A percentile compares a stretch with the other conserved stretches of the same genome.
These are phyloP conservation scores for Clavispora carvajalis DNA, from an alignment of 805 yeast species.

Conservation along the genomic window DNA sequence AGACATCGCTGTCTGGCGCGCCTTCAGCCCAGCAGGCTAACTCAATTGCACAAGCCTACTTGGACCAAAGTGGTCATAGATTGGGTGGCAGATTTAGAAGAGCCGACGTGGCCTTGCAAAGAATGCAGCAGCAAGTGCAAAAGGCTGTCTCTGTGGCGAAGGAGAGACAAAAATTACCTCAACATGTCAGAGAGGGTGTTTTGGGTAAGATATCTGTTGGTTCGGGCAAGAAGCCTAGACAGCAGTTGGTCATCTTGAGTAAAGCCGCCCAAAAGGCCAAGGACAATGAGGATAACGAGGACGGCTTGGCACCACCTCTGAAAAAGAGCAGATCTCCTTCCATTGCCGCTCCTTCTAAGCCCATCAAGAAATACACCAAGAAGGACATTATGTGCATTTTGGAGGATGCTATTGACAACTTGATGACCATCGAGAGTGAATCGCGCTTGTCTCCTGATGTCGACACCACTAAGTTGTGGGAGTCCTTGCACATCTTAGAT, in stretches of 20 bases:
- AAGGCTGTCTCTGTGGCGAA: conserved; percentile 94
- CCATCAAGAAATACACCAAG: conserved; percentile 30
- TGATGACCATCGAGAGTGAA: conserved; percentile 72
- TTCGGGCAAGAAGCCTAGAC: conserved; percentile 81
- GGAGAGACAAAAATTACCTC: conserved; percentile 68
- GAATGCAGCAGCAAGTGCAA: conserved; percentile 98
- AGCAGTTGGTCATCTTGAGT: conserved; percentile 63
- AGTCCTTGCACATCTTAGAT: conserved; percentile 67
- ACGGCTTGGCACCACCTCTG: conserved; percentile 10
- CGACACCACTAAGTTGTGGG: conserved; percentile 57
- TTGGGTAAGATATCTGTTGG: conserved; percentile 80
- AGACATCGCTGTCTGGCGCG: conserved; percentile 13
- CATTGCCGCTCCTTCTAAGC: conserved; percentile 28
- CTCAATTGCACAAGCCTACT: conserved; percentile 86
- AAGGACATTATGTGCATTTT: conserved; percentile 55
- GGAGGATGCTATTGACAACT: conserved; percentile 73
- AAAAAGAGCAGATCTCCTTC: conserved; percentile 27
- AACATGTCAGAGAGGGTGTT: conserved; percentile 75
- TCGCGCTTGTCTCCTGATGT: conserved; percentile 31
- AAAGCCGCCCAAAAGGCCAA: conserved; percentile 41
- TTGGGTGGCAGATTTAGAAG: conserved; percentile 79
- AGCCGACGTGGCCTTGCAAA: conserved; percentile 86
- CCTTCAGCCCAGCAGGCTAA: conserved; percentile 51
- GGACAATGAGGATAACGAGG: conserved; percentile 19
- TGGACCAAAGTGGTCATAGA: conserved; percentile 88